phyloP scores from a whole-genome alignment of 768 basidiomycete genomes.

The Boletus coccyginus region DNA sequence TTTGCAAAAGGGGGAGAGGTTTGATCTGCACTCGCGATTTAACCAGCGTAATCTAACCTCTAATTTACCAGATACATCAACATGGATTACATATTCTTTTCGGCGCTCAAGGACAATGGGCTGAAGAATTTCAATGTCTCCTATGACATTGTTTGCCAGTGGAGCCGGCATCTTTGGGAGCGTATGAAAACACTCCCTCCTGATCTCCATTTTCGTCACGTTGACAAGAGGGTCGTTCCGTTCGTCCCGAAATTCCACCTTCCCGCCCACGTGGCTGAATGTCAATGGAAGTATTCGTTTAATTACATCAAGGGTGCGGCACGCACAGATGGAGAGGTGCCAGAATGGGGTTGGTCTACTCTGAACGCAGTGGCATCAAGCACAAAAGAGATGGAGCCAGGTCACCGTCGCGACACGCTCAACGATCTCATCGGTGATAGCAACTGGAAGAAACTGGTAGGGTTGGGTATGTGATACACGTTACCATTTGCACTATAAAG shows the following conservation, averaged over 20 bases:
- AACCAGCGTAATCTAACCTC: too few species aligned
- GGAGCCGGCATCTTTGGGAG: neutral
- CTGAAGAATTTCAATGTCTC: neutral
- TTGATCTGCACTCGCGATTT: too few species aligned
- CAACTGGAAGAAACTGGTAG: constrained; percentile 34
- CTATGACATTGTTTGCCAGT: neutral
- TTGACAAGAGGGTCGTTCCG: neutral
- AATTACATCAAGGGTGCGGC: constrained; percentile 16
- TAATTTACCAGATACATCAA: too few species aligned
- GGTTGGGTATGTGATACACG: constrained; percentile 20
- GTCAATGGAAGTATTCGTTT: constrained; percentile 32
- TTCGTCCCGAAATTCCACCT: constrained; percentile 41
- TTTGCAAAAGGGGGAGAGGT: constrained; percentile 21
- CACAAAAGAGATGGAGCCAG: constrained; percentile 33
- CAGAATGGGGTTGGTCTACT: constrained; percentile 37
- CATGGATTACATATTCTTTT: too few species aligned
- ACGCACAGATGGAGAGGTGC: constrained; percentile 26
- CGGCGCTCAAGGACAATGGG: too few species aligned
- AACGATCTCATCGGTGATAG: constrained; percentile 38
- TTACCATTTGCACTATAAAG: too few species aligned
- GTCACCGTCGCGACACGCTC: constrained; percentile 32
- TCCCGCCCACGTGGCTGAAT: constrained; percentile 29
- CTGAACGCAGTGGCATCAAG: constrained; percentile 20
- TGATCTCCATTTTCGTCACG: too few species aligned
- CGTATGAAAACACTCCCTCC: too few species aligned